A percentile compares a stretch with the other conserved stretches of the same genome.
Evolutionary conservation across 2,329 filamentous ascomycete species (phyloP).

Genomic region (Colletotrichum theobromicola): DNA sequence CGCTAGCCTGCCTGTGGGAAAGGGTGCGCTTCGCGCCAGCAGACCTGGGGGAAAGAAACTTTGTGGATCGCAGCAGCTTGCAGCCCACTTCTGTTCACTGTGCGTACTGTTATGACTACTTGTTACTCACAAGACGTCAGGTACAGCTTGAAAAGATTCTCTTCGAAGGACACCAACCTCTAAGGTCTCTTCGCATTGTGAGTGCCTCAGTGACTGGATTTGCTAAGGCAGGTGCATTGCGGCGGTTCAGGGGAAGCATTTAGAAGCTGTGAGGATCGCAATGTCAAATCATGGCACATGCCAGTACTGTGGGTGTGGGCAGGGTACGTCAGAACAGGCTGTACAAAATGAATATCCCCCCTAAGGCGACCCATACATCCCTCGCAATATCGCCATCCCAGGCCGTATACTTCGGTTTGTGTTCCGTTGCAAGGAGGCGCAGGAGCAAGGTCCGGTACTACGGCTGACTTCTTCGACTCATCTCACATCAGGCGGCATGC

Average conservation of each 20-base stretch:
- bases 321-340: neutral
- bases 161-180: neutral
- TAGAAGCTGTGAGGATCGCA: neutral
- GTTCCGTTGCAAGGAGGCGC: neutral
- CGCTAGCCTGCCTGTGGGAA: neutral
- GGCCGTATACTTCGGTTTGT: neutral
- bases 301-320: neutral
- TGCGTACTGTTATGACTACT: neutral
- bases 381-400: neutral
- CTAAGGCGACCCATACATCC: neutral
- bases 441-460: neutral
- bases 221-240: neutral
- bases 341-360: neutral
- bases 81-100: slow-evolving; percentile 2
- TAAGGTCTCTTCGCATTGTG: neutral
- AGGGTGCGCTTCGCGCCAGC: neutral
- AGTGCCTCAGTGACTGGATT: neutral
- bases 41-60: slow-evolving; percentile 6
- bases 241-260: neutral
- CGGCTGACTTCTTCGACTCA: neutral
- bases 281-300: neutral
- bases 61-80: slow-evolving; percentile 16
- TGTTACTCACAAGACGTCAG: neutral
- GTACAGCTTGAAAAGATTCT: neutral
- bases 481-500: neutral